Evolutionary conservation across 106 monocot genomes (phyloP), one percentile per base, ranked within the genome.

Genomic region (Narthecium ossifragum): DNA sequence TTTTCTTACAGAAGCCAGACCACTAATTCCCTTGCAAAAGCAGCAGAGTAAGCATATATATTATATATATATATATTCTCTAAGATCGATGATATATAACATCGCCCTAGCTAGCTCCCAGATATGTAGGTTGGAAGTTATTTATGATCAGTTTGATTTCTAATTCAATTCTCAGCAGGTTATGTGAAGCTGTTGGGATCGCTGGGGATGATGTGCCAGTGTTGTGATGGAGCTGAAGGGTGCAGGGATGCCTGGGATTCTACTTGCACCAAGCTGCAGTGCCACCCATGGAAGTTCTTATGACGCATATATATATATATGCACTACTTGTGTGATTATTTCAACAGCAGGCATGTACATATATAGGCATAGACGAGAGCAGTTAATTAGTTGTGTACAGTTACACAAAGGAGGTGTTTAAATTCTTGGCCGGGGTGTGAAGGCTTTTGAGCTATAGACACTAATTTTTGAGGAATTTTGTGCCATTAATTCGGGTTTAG

Each of bases 121-220:
- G 5, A 36, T 5, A 5, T 36, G 36, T 6, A 36, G 7, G 36
- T n/a, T n/a, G n/a, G n/a, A n/a, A 36, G 49, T 20, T 49, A 22
- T n/a, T 20, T 49, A 23, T 20, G 23, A 20, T 49, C 33, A 1
- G 53, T 3, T 30, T 47, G 26, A 6, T 23, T 29, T 22, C 17
- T 12, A 54, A 8, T 33, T 13, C 27, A 22, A 17, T 3, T 59
- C 9, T 12, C 41, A 27, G 28, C 40, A 79, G 79, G 64, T 11
- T 73, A 69, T 33, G 69, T 49, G 23, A 65, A 64, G 26, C 46
- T 65, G 28, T 32, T 79, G 79, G 47, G 39, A 30, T 31, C 68
- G 6, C 79, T 79, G 8, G 78, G 78, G 10, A 27, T 78, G 9
- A 28, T 9, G 18, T 79, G 79, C 60, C 17, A 31, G 31, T 79